Base-by-base conservation (phyloP, 202 grass and related monocot species). In the Dendrocalamus latiflorus region DNA sequence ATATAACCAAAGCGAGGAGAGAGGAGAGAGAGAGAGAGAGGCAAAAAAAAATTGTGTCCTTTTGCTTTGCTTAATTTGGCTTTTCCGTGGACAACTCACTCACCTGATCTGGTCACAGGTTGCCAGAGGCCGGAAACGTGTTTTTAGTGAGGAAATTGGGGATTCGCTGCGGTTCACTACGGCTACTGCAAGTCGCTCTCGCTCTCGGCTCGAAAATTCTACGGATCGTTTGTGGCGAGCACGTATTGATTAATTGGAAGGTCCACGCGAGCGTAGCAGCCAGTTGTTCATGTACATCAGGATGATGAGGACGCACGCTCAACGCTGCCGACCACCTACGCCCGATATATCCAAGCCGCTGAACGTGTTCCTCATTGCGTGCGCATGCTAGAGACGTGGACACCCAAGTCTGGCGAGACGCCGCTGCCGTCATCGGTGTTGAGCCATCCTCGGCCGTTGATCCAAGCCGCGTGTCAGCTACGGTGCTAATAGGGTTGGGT, bases 121-220 rank as follows among this genome's bases (percentile, higher is more conserved):
- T 4, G n/a, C 65, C 65, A 11, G 22, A 57, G 21, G 38, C 1
- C 0, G 0, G 43, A 63, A 90, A 90, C 88, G 84, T 90, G 88
- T 83, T 90, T 87, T 83, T 47, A 21, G 44, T 83, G 83, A 7
- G 45, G 34, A 54, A 68, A 81, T 82, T 82, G 41, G 20, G 20
- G 78, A 68, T 77, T 73, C 20, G 78, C 17, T 77, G 72, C 34
- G 38, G 21, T n/a, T 25, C 10, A 55, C 44, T 14, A 5, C 24
- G 2, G 4, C 50, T 22, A 8, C 43, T 1, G 17, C 24, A 10
- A 1, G 43, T 22, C 41, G 58, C 25, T 77, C 58, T 77, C 75
- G 44, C 18, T 5, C 59, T 26, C 14, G 55, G 30, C 20, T 5
- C 17, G n/a, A 55, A 33, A 47, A 47, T 68, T 68, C 69, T 30